phyloP scores from a whole-genome alignment of 176 grass and related monocot species.

The Tuctoria greenei region DNA sequence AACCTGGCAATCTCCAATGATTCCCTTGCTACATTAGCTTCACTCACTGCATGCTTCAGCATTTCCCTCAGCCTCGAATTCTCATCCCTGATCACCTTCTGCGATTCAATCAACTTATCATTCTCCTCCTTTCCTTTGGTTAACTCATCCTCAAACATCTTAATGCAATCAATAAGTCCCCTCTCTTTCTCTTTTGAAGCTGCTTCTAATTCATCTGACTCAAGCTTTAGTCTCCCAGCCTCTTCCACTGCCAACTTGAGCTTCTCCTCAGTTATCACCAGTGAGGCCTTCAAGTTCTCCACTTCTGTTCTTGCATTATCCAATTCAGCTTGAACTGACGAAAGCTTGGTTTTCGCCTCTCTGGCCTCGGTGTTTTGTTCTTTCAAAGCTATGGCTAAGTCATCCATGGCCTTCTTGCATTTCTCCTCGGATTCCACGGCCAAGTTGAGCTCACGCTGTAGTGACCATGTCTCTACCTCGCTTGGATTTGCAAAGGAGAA shows the following conservation, averaged over 20 bases:
- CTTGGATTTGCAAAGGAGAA: slow-evolving; percentile 34
- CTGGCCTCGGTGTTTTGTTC: slow-evolving; percentile 56
- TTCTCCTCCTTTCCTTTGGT: slow-evolving; percentile 62
- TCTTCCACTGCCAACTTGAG: slow-evolving; percentile 55
- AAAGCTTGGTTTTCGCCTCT: slow-evolving; percentile 54
- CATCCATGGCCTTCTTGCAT: slow-evolving; percentile 87
- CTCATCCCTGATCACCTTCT: slow-evolving; percentile 66
- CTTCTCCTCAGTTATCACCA: slow-evolving; percentile 41
- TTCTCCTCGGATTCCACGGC: slow-evolving; percentile 82
- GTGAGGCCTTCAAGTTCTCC: slow-evolving; percentile 34
- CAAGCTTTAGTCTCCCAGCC: slow-evolving; percentile 39
- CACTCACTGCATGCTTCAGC: slow-evolving; percentile 70
- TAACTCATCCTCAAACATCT: slow-evolving; percentile 63
- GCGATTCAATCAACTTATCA: slow-evolving; percentile 70
- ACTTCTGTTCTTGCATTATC: slow-evolving; percentile 56
- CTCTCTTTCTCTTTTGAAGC: slow-evolving; percentile 72
- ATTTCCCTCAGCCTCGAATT: slow-evolving; percentile 77
- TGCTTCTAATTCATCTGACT: slow-evolving; percentile 46
- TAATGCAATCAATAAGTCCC: slow-evolving; percentile 65
- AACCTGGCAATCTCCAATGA: slow-evolving; percentile 63
- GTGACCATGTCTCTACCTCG: slow-evolving; percentile 50
- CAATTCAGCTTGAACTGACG: slow-evolving; percentile 46
- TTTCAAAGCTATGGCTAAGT: slow-evolving; percentile 72
- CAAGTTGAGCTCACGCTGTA: slow-evolving; percentile 70
- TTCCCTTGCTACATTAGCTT: slow-evolving; percentile 71